Conservation (phyloP, 805 yeast genomes). For the Saccharomycopsis babjevae region DNA sequence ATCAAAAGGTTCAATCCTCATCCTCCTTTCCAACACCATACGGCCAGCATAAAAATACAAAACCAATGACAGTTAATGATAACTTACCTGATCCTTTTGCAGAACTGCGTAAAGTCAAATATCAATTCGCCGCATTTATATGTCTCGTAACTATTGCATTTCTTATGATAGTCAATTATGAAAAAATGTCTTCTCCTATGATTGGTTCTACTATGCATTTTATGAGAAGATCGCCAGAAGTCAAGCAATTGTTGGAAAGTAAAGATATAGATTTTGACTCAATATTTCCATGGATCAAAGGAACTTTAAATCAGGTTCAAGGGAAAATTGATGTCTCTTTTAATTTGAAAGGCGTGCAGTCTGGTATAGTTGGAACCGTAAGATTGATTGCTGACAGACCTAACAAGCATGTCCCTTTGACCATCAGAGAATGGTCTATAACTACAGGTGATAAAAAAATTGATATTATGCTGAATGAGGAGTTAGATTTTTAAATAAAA, state of each 20-base stretch:
- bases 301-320: constrained; percentile 71
- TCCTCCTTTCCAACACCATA: background rate
- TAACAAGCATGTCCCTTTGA: constrained; percentile 45
- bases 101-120: constrained; percentile 40
- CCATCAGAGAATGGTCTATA: constrained; percentile 54
- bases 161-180: constrained; percentile 78
- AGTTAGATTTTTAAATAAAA: background rate
- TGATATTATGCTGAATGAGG: constrained; percentile 41
- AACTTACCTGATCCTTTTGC: constrained; percentile 74
- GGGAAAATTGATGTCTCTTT: constrained; percentile 72
- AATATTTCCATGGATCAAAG: constrained; percentile 82
- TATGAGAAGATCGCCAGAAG: constrained; percentile 61
- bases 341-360: constrained; percentile 52
- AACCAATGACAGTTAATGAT: constrained; percentile 56
- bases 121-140: constrained; percentile 46
- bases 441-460: constrained; percentile 36
- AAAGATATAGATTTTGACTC: constrained; percentile 57
- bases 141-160: constrained; percentile 44
- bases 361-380: constrained; percentile 41
- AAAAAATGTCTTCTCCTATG: constrained; percentile 82
- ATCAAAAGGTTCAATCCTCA: background rate
- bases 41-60: constrained; percentile 12
- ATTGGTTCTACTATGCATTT: constrained; percentile 80
- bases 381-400: constrained; percentile 64
- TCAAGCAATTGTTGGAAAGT: constrained; percentile 52